Base-by-base conservation (phyloP, 129 eudicot species). In the Tagetes patula region DNA sequence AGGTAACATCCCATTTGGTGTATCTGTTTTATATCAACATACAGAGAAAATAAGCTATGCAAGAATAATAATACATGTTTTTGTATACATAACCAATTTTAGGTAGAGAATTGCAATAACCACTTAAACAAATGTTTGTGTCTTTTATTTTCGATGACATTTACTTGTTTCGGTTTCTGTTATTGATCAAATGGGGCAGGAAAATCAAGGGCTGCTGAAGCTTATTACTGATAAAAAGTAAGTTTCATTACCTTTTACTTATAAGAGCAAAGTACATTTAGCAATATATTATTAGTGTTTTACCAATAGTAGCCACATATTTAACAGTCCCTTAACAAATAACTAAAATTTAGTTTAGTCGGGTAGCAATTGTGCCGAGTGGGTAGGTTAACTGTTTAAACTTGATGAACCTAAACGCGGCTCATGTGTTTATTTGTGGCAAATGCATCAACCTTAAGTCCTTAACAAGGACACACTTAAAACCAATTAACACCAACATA, bases 211-310 rank as follows among this genome's bases (percentile, higher is more conserved):
- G 55, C 67, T 91, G 81, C 55, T 78, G 88, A 83, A 79, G 81
- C 83, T 80, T 58, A 74, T 91, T 74, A 78, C 83, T 43, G 96
- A 91, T 49, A 88, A 86, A 77, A 85, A 86, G 97, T 91, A 88
- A 63, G 47, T 61, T 42, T 41, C 36, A 41, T 33, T 58, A 58
- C 13, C 14, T 31, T 58, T 40, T 31, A 58, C 38, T 4, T 46
- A 11, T 40, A 40, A 6, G 5, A 40, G 5, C 5, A 40, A 20
- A 20, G 27, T 20, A 20, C 27, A 20, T 20, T 20, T 20, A 20
- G 27, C 5, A 40, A 0, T 40, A 6, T 40, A 1, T 40, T 40
- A 6, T 40, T 40, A 2, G 4, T 4, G 41, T 2, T 14, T 53
- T 54, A 54, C 34, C 27, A 27, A 30, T 54, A 8, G 1, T 54